phyloP scores from a whole-genome alignment of 2,329 filamentous ascomycete species.

The Clonostachys rosea region DNA sequence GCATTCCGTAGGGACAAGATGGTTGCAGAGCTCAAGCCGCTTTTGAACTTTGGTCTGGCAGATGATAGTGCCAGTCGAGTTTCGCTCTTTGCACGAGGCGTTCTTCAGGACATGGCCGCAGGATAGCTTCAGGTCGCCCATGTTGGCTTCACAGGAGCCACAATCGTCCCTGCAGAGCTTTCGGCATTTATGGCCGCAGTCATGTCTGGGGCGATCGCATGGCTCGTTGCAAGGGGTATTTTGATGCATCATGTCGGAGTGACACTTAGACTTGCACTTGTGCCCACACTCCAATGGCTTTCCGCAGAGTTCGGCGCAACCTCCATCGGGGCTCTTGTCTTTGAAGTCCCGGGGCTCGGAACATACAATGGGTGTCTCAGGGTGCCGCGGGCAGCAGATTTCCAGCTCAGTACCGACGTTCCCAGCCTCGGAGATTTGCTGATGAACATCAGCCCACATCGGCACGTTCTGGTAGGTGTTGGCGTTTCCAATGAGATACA shows the following conservation, averaged over 20 bases:
- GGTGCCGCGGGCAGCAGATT: conserved; percentile 58
- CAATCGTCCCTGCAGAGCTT: conserved; percentile 37
- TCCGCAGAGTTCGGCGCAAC: conserved; percentile 49
- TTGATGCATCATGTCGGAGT: conserved; percentile 39
- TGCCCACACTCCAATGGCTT: conserved; percentile 43
- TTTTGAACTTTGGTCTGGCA: no score
- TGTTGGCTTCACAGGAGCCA: conserved; percentile 14
- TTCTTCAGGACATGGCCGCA: conserved; percentile 33
- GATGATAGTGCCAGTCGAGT: no score
- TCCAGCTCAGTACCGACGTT: conserved; percentile 46
- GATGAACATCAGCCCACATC: conserved; percentile 61
- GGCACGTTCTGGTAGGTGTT: conserved; percentile 48
- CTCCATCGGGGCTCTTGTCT: conserved; percentile 54
- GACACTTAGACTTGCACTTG: conserved; percentile 36
- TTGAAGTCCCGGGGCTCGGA: conserved; percentile 53
- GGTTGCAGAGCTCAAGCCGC: no score
- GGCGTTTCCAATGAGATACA: conserved; percentile 69
- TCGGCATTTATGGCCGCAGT: conserved; percentile 39
- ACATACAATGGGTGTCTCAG: conserved; percentile 41
- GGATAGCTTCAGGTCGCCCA: conserved; percentile 20
- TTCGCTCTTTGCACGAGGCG: conserved; percentile 16
- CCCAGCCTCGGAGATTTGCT: conserved; percentile 36
- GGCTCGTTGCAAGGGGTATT: conserved; percentile 37
- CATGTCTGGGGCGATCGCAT: conserved; percentile 32
- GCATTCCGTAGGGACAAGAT: no score